Base-by-base conservation (phyloP, 371 early-diverging fungal genomes). In the Mortierella polycephala region DNA sequence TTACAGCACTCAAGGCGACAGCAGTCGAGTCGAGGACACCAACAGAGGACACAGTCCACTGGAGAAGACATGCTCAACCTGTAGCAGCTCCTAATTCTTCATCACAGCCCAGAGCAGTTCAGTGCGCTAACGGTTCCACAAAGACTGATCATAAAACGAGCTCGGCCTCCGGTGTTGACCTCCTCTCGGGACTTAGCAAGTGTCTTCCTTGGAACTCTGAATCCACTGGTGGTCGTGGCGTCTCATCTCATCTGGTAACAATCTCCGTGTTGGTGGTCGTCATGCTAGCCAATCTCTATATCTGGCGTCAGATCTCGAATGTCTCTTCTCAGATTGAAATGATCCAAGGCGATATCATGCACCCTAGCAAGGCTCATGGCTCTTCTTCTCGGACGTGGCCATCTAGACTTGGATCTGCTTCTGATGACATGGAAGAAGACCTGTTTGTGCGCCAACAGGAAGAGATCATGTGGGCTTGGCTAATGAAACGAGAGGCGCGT, bases 391-490 rank as follows among this genome's bases (percentile, higher is more conserved):
- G 49, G 40, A 61, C 16, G 40, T 54, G n/a, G 57, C 40, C 60
- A 52, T 41, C 54, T 60, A 60, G 60, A 21, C 52, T 30, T 20
- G 67, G 52, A 10, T 23, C 55, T 40, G 61, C 37, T 56, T 52
- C 54, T 2, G 39, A 57, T 46, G 46, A 37, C 11, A 57, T 18
- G 11, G 45, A 51, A 11, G 75, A 75, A 18, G 68, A 67, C 41
- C 18, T 39, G 21, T 64, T 63, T 60, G 60, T 44, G 0, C 42
- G 57, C 20, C 70, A 73, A 1, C 73, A 79, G n/a, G 80, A 79
- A 42, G 80, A 79, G 14, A 70, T 67, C 5, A 79, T 79, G 80
- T 79, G 80, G 80, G 73, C 74, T 0, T 79, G 80, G 80, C 55
- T 79, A 40, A 72, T 70, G 6, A 74, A 72, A 46, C 61, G 80